Base-by-base conservation (phyloP, 768 basidiomycete species). In the Steccherinum ochraceum region DNA sequence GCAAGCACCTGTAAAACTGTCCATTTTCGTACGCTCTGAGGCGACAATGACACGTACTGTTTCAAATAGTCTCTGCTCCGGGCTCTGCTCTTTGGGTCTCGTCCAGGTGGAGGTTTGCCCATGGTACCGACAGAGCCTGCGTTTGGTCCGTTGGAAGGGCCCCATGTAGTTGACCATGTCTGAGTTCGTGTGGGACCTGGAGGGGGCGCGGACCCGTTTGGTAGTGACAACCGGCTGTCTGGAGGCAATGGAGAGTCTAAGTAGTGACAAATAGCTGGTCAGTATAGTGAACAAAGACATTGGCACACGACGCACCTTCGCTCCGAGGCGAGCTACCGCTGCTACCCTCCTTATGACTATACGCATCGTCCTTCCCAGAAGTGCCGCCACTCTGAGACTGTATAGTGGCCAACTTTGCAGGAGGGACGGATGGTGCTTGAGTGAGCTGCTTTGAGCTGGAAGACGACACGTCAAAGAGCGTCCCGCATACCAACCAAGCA, bases 41-140 rank as follows among this genome's bases (percentile, higher is more conserved):
- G 48, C 40, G 30, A 30, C 40, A 45, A 24, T 24, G 27, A 49
- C 48, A 76, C 86, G 62, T 61, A 93, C 84, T 99, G 95, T 69
- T 98, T 99, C 59, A 99, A 78, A 67, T 97, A 99, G 55, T 99
- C 96, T 50, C 94, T 77, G 70, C 92, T 94, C 52, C 92, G 79
- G 40, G 94, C 93, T 61, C 95, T 80, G 61, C 90, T 89, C 69
- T 96, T 95, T n/a, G 93, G 93, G 69, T 97, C 95, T 51, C 92
- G 83, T 26, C 86, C 89, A 7, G 84, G 81, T 20, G 78, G 84
- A 39, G 81, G 86, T 64, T 83, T 93, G 42, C 84, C 83, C 56
- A 79, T 65, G 41, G 75, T 53, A 12, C 61, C 76, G 45, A 75
- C 73, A 45, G 76, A 64, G 20, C 72, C 74, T 30, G 68, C 68